phyloP scores from a whole-genome alignment of 2,329 filamentous ascomycete genomes.

The Diaporthe longicolla region DNA sequence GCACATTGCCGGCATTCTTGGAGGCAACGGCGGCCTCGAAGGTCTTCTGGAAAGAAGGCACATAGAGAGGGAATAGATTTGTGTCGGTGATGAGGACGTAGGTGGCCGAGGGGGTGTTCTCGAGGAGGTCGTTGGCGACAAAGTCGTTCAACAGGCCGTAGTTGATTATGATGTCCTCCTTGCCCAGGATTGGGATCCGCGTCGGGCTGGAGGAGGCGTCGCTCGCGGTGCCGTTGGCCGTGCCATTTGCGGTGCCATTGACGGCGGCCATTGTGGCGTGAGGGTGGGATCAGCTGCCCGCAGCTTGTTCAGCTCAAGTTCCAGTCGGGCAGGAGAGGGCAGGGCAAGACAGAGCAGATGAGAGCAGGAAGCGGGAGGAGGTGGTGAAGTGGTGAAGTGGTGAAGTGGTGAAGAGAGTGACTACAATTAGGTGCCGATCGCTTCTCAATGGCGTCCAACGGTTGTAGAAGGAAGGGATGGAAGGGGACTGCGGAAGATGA shows the following conservation, averaged over 20 bases:
- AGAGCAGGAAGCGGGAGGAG: not conserved
- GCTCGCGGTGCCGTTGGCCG: slow-evolving; percentile 39
- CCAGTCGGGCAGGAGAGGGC: slow-evolving; percentile 26
- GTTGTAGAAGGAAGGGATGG: not conserved
- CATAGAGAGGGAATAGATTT: slow-evolving; percentile 86
- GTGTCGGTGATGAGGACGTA: slow-evolving; percentile 98
- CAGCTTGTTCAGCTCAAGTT: slow-evolving; percentile 36
- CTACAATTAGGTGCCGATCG: not conserved
- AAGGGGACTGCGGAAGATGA: not conserved
- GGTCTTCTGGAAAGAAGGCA: slow-evolving; percentile 78
- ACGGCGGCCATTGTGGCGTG: slow-evolving; percentile 43
- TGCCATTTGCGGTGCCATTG: slow-evolving; percentile 47
- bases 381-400: not conserved
- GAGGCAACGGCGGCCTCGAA: slow-evolving; percentile 66
- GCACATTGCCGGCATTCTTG: slow-evolving; percentile 58
- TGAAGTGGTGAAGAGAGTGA: not conserved
- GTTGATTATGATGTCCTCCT: slow-evolving; percentile 92
- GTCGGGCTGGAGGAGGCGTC: slow-evolving; percentile 58
- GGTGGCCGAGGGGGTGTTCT: slow-evolving; percentile 84
- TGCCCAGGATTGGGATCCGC: slow-evolving; percentile 85
- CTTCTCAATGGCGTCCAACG: slow-evolving; percentile 9
- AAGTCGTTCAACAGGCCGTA: slow-evolving; percentile 90
- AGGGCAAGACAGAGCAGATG: not conserved
- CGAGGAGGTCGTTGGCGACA: slow-evolving; percentile 84
- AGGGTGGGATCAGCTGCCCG: slow-evolving; percentile 32